These are phyloP conservation scores for Hypomyces rosellus DNA, from an alignment of 2,329 filamentous ascomycete species.

Conservation along the genomic window DNA sequence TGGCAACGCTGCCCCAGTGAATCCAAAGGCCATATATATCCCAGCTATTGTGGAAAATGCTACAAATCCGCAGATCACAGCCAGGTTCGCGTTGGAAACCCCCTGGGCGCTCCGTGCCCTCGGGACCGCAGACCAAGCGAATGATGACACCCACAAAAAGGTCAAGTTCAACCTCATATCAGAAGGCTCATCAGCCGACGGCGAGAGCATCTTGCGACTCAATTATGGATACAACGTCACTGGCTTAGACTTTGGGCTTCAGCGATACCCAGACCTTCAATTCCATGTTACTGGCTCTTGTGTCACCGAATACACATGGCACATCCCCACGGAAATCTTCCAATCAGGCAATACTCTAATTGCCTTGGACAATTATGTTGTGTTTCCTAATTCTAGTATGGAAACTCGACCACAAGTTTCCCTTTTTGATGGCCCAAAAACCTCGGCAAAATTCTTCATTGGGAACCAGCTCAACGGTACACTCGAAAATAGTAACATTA, in stretches of 20 bases:
- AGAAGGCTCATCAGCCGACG: neutral
- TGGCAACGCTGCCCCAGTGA: neutral
- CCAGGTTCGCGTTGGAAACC: neutral
- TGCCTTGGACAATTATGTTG: too few relatives aligned
- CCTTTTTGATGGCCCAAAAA: too few relatives aligned
- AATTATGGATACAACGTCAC: conserved; percentile 1
- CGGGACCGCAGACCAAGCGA: neutral
- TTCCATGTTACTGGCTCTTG: neutral
- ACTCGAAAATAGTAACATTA: neutral
- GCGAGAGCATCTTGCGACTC: neutral
- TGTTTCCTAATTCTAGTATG: too few relatives aligned
- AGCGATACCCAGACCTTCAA: neutral
- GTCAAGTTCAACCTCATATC: neutral
- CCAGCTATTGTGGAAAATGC: neutral
- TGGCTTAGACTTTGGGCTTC: neutral
- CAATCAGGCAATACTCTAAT: neutral
- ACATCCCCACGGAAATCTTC: too few relatives aligned
- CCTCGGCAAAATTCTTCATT: neutral
- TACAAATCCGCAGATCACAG: neutral
- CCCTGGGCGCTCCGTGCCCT: neutral
- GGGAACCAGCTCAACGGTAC: neutral
- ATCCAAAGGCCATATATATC: conserved; percentile 1
- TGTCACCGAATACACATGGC: neutral
- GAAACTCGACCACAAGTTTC: too few relatives aligned
- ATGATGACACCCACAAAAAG: neutral